Base-by-base conservation (phyloP, 2,329 filamentous ascomycete genomes). In the Talaromyces sp. region DNA sequence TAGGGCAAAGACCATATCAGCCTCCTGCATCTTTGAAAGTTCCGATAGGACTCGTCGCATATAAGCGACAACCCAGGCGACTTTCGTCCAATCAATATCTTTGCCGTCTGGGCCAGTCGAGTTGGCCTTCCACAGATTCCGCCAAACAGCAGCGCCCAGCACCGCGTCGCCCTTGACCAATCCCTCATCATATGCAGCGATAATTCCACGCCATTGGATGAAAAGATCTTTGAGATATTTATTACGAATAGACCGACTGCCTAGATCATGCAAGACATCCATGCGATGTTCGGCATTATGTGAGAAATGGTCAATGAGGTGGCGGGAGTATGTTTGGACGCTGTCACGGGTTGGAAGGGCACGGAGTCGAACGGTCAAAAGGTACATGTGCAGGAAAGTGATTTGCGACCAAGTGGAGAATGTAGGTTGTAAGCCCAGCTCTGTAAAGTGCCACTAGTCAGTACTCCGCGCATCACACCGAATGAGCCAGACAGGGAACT, bases 321-420 rank as follows among this genome's bases (percentile, higher is more conserved):
- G 90, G 67, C 91, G 89, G 72, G 95, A 90, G 86, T 91, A 96
- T 52, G 85, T 82, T 55, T 84, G 82, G 62, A 89, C 86, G 61
- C 83, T 80, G 19, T 87, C 82, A 49, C 80, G 77, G 19, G 90
- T 68, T 14, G 72, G 86, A 63, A 97, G 84, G 72, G 86, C 87
- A 60, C 94, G 89, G 64, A 97, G 79, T 51, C 92, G 88, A 42
- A 90, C 88, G 50, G 90, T 89, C 54, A 97, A 75, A 53, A 97
- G 83, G 79, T 96, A 97, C 82, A 99, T 89, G 79, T 99, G 93
- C 53, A 99, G 82, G 81, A 96, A 96, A 32, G 92, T 94, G 40
- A 97, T 87, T 74, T 97, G 92, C 17, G 91, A 90, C 94, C 94
- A 99, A 51, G 90, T 93, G 69, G 87, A 92, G 74, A 99, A 99